Evolutionary conservation across 352 stramenopile species (phyloP).

Genomic region (Phytophthora chlamydospora): DNA sequence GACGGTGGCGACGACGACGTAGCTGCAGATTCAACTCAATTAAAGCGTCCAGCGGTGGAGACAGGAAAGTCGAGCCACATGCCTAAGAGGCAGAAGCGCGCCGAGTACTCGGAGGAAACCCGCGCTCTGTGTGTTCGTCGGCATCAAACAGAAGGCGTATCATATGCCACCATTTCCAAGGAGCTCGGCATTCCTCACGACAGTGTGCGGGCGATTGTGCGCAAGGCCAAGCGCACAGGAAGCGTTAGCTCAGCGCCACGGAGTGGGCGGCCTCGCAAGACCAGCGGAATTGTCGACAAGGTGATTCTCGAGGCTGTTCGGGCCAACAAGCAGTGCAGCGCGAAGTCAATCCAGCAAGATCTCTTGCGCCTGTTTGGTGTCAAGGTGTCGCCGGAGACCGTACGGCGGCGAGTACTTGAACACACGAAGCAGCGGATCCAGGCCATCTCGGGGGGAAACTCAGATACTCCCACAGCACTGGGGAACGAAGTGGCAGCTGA

Average conservation of each 20-base stretch:
- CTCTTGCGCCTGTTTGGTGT: constrained; percentile 59
- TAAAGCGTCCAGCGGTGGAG: background rate
- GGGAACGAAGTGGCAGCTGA: background rate
- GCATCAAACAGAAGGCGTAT: constrained; percentile 58
- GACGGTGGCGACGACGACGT: background rate
- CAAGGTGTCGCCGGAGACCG: constrained; percentile 65
- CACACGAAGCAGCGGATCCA: constrained; percentile 51
- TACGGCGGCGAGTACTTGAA: constrained; percentile 60
- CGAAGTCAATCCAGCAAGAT: constrained; percentile 70
- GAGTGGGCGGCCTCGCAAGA: constrained; percentile 72
- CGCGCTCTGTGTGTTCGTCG: constrained; percentile 59
- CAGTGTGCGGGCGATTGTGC: constrained; percentile 67
- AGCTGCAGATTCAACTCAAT: background rate
- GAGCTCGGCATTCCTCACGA: constrained; percentile 64
- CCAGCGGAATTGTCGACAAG: constrained; percentile 63
- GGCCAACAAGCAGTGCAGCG: constrained; percentile 55
- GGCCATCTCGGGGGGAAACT: constrained; percentile 12
- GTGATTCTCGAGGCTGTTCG: constrained; percentile 72
- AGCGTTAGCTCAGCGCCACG: constrained; percentile 56
- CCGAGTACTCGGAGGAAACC: constrained; percentile 63
- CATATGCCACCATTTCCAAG: constrained; percentile 59
- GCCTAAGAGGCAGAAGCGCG: constrained; percentile 42
- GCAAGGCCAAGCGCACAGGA: constrained; percentile 66
- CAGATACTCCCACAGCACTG: background rate
- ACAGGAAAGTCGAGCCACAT: background rate